A percentile compares a stretch with the other conserved stretches of the same genome.
phyloP scores from a whole-genome alignment of 495 filamentous ascomycete genomes.

The Talaromyces nanjingensis region DNA sequence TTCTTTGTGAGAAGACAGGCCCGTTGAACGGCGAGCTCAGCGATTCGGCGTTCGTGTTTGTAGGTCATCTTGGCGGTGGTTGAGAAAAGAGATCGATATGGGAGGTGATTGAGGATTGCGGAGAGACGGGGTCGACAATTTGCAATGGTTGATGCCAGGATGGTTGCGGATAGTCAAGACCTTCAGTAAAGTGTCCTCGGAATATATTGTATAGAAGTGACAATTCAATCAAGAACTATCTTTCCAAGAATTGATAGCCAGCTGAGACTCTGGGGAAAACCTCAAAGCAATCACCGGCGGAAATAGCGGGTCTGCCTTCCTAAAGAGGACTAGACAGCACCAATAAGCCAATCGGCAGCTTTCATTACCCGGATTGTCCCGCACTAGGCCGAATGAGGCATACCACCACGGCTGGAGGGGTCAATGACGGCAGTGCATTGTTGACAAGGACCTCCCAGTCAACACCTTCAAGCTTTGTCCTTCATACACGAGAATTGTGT shows the following conservation, averaged over 20 bases:
- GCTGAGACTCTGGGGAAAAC: neutral
- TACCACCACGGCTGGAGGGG: neutral
- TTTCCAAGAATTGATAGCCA: neutral
- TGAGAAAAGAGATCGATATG: slow-evolving; percentile 6
- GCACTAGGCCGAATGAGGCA: neutral
- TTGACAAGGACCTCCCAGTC: neutral
- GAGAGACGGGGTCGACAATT: slow-evolving; percentile 38
- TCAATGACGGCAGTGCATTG: slow-evolving; percentile 6
- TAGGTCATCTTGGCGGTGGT: slow-evolving; percentile 46
- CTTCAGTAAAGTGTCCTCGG: neutral
- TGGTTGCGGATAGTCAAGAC: slow-evolving; percentile 10
- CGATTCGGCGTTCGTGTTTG: slow-evolving; percentile 73
- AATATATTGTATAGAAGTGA: neutral
- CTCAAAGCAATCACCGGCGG: neutral
- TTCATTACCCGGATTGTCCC: neutral
- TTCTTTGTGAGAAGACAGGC: slow-evolving; percentile 82
- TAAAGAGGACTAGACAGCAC: neutral
- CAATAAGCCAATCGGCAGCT: neutral
- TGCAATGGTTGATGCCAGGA: slow-evolving; percentile 43
- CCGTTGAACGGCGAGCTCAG: slow-evolving; percentile 86
- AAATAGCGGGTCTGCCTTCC: neutral
- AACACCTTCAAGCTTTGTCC: neutral
- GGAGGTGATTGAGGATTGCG: slow-evolving; percentile 28
- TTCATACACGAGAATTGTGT: neutral
- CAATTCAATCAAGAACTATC: neutral